Evolutionary conservation across 441 rosid genomes (phyloP).

Genomic region (Erodium texanum): DNA sequence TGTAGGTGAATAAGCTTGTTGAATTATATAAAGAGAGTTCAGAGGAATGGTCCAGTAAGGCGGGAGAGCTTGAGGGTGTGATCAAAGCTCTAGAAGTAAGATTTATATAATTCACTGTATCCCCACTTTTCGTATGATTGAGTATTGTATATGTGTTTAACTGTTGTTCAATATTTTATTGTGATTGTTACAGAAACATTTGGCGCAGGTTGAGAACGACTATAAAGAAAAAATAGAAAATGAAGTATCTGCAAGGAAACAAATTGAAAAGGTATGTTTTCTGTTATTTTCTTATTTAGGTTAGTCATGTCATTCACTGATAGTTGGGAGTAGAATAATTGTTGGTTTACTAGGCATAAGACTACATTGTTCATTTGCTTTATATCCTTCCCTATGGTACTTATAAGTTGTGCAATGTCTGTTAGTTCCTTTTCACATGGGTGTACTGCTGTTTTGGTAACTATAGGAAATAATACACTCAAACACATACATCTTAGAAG

Average conservation of each 20-base stretch:
- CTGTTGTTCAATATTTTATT: constrained; percentile 22
- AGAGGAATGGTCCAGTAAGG: constrained; percentile 88
- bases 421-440: neutral
- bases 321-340: neutral
- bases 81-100: constrained; percentile 86
- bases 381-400: neutral
- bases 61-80: constrained; percentile 95
- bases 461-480: neutral
- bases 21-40: constrained; percentile 85
- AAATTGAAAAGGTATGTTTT: constrained; percentile 59
- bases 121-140: constrained; percentile 3
- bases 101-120: constrained; percentile 13
- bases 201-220: constrained; percentile 62
- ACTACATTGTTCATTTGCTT: neutral
- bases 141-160: constrained; percentile 2
- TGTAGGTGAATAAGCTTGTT: constrained; percentile 81
- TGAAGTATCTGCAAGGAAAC: constrained; percentile 55
- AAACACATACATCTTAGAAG: neutral
- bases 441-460: neutral
- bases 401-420: neutral
- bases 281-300: constrained; percentile 1
- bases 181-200: constrained; percentile 44
- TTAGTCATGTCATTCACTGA: neutral
- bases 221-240: constrained; percentile 69
- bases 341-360: neutral